Evolutionary conservation across 2,329 filamentous ascomycete species (phyloP).

Genomic region (Sclerotinia spermophila): DNA sequence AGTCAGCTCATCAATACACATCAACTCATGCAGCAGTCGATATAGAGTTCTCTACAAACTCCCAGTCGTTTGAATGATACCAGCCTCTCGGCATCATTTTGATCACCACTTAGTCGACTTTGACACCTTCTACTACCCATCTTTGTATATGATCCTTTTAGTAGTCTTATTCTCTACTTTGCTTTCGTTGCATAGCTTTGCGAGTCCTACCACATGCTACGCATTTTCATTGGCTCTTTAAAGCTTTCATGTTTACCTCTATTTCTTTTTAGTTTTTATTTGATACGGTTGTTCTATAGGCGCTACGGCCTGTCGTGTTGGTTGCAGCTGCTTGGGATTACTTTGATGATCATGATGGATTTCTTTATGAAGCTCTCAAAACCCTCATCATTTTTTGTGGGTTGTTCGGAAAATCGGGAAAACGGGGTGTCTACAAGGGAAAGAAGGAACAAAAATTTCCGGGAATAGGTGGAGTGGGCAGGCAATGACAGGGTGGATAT

Average conservation of each 20-base stretch:
- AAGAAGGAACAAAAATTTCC: constrained; percentile 11
- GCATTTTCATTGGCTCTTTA: constrained; percentile 9
- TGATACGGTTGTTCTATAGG: constrained; percentile 12
- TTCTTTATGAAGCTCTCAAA: constrained; percentile 18
- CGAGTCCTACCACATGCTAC: constrained; percentile 20
- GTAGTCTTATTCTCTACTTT: constrained; percentile 23
- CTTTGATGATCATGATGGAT: constrained; percentile 20
- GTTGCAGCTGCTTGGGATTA: constrained; percentile 14
- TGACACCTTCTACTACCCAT: constrained; percentile 16
- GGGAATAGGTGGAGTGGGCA: neutral
- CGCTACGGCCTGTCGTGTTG: constrained; percentile 13
- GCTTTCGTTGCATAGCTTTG: constrained; percentile 33
- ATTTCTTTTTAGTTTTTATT: constrained; percentile 15
- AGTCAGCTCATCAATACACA: constrained; percentile 39
- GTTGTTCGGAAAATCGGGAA: constrained; percentile 8
- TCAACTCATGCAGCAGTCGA: constrained; percentile 38
- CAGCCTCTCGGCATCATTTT: neutral
- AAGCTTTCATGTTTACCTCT: constrained; percentile 7
- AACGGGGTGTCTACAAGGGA: constrained; percentile 15
- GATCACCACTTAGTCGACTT: constrained; percentile 14
- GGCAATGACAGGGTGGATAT: constrained; percentile 4
- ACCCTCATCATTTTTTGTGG: constrained; percentile 2
- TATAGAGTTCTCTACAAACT: constrained; percentile 25
- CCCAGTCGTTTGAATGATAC: neutral
- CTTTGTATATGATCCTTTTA: constrained; percentile 23